phyloP scores from a whole-genome alignment of 2,329 filamentous ascomycete species.

The Daldinia eschscholtzii region DNA sequence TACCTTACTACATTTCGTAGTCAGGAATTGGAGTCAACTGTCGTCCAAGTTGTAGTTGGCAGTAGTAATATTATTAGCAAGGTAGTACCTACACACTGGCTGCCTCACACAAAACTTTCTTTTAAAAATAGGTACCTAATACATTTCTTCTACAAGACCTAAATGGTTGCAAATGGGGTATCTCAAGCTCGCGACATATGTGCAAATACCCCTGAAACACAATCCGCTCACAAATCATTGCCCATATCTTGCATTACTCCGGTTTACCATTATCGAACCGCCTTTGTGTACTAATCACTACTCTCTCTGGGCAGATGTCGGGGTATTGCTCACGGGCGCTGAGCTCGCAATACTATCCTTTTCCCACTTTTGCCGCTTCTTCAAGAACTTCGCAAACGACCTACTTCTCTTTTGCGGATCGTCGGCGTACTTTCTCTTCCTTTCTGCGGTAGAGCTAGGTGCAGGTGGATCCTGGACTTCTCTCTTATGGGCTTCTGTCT shows the following conservation, averaged over 20 bases:
- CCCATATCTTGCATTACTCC: neutral
- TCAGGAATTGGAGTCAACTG: neutral
- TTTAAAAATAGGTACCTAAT: neutral
- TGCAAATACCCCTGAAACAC: constrained; percentile 5
- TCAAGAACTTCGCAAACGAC: constrained; percentile 24
- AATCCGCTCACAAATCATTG: neutral
- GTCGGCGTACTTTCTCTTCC: constrained; percentile 27
- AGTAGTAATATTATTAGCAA: constrained; percentile 11
- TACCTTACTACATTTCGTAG: constrained; percentile 8
- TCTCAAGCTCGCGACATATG: constrained; percentile 7
- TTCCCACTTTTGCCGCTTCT: constrained; percentile 17
- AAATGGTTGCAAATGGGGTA: constrained; percentile 7
- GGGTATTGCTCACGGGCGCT: constrained; percentile 36
- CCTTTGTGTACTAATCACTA: constrained; percentile 5
- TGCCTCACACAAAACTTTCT: neutral
- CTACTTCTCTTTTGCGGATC: constrained; percentile 28
- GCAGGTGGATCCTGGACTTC: constrained; percentile 15
- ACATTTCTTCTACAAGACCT: neutral
- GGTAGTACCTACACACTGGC: constrained; percentile 1
- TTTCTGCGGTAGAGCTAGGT: constrained; percentile 22
- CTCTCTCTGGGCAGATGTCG: constrained; percentile 43
- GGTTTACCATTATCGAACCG: no score
- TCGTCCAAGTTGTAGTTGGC: neutral
- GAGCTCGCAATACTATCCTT: constrained; percentile 39
- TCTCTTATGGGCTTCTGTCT: constrained; percentile 14